Percentiles rank a stretch among this genome's conserved stretches.
Conservation (phyloP, 1,284 basidiomycete species). For the Sphagnurus paluster region DNA sequence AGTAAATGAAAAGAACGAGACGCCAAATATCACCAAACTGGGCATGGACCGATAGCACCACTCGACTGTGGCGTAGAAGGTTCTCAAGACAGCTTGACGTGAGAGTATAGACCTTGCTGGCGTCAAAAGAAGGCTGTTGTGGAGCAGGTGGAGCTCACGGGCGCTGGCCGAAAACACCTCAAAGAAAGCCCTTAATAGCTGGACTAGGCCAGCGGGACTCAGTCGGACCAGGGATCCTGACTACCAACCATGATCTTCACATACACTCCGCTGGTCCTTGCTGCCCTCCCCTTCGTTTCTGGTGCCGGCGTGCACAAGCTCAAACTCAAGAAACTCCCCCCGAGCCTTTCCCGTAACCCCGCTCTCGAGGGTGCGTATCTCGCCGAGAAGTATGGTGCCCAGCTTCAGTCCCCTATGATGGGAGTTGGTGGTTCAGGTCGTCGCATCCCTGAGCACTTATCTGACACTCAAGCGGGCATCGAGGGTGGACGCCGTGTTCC, state of each 20-base stretch:
- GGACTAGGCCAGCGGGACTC: too few species aligned
- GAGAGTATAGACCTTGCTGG: too few species aligned
- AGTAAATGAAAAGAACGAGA: too few species aligned
- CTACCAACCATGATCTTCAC: constrained; percentile 66
- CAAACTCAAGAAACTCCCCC: constrained; percentile 83
- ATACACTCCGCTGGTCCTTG: constrained; percentile 49
- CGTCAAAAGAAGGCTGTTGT: too few species aligned
- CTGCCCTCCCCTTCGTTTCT: constrained; percentile 70
- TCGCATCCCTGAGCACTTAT: constrained; percentile 65
- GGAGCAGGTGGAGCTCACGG: too few species aligned
- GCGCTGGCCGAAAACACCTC: too few species aligned
- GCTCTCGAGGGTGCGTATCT: constrained; percentile 80
- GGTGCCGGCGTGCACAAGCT: constrained; percentile 77
- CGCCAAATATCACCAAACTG: too few species aligned
- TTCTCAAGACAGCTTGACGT: too few species aligned
- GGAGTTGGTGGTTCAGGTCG: constrained; percentile 76
- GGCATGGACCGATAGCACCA: too few species aligned
- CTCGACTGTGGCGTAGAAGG: too few species aligned
- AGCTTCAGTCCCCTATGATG: constrained; percentile 57
- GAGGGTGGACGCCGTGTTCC: constrained; percentile 89
- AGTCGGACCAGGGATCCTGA: too few species aligned
- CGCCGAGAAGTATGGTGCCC: constrained; percentile 82
- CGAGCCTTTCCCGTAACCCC: constrained; percentile 59
- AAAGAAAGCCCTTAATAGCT: too few species aligned
- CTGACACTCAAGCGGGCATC: constrained; percentile 81